These are phyloP conservation scores for Lachancea dasiensis DNA, from an alignment of 805 yeast genomes.

Conservation along the genomic window DNA sequence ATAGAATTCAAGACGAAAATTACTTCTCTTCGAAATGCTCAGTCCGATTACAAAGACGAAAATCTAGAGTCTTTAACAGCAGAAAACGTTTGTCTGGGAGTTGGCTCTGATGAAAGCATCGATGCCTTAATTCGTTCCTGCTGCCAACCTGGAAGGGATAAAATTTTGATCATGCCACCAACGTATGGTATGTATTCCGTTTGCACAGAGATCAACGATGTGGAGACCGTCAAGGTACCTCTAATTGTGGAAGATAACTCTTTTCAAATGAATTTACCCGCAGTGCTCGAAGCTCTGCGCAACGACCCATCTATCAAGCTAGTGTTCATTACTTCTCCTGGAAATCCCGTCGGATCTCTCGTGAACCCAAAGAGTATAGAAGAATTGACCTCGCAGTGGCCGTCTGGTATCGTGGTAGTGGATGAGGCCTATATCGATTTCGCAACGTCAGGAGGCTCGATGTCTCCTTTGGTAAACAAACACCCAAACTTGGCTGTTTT, in stretches of 20 bases:
- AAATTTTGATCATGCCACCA: constrained; percentile 83
- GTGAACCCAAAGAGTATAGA: constrained; percentile 46
- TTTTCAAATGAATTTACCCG: constrained; percentile 58
- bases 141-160: constrained; percentile 77
- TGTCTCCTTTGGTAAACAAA: constrained; percentile 71
- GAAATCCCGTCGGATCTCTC: constrained; percentile 85
- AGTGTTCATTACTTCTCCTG: constrained; percentile 87
- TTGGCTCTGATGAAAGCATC: constrained; percentile 94
- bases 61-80: constrained; percentile 38
- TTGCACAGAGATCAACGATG: constrained; percentile 86
- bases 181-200: constrained; percentile 97
- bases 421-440: constrained; percentile 97
- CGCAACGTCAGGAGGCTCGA: constrained; percentile 57
- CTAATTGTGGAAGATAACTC: constrained; percentile 47
- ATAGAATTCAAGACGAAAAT: constrained; percentile 63
- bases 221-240: constrained; percentile 69
- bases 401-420: constrained; percentile 76
- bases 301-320: constrained; percentile 63
- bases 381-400: constrained; percentile 41
- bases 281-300: constrained; percentile 45
- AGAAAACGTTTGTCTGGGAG: constrained; percentile 83
- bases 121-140: constrained; percentile 82
- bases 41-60: constrained; percentile 17
- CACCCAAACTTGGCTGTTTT: constrained; percentile 79
- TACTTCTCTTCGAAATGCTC: constrained; percentile 60